Percentiles rank a stretch among this genome's conserved stretches.
Evolutionary conservation across 768 basidiomycete species (phyloP).

Genomic region (Serendipita sp.): DNA sequence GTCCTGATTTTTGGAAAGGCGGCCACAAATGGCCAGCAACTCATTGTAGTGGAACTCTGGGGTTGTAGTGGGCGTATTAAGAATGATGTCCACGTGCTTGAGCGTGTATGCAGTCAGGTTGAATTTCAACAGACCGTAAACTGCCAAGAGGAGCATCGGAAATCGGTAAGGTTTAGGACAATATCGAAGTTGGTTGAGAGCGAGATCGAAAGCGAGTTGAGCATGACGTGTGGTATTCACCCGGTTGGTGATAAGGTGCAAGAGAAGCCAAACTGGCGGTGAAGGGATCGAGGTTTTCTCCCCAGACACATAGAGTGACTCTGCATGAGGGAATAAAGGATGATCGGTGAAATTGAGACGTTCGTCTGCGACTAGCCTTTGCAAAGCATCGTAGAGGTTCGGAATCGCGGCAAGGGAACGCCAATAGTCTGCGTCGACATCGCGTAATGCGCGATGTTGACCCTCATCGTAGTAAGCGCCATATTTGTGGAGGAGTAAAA

Average conservation of each 20-base stretch:
- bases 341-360: neutral
- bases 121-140: neutral
- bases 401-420: neutral
- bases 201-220: neutral
- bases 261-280: neutral
- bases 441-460: neutral
- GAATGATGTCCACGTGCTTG: neutral
- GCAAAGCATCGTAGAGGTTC: neutral
- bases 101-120: neutral
- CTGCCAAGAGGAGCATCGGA: neutral
- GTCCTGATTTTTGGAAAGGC: neutral
- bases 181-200: neutral
- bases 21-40: neutral
- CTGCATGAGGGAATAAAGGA: neutral
- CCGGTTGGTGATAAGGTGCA: neutral
- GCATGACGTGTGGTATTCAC: neutral
- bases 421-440: neutral
- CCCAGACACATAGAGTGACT: neutral
- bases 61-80: neutral
- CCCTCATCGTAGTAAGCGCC: neutral
- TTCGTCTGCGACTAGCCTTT: neutral
- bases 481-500: neutral
- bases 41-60: constrained; percentile 3
- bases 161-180: neutral
- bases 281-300: neutral